Percentiles rank a stretch among this genome's conserved stretches.
Evolutionary conservation across 257 asterid genomes (phyloP).

Genomic region (Ophiorrhiza pumila): DNA sequence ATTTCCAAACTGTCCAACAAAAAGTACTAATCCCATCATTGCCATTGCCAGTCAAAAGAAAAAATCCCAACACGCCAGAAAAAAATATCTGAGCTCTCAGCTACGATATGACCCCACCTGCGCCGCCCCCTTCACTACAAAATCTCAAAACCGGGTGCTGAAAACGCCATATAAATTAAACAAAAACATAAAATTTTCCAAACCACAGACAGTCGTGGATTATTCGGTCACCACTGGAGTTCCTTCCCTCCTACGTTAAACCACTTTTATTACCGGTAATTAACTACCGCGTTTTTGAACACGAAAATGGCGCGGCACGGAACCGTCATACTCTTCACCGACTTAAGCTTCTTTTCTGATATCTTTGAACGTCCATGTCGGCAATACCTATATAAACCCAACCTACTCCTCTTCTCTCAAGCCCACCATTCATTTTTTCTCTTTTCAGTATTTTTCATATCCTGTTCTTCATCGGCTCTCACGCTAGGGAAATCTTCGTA

Average conservation of each 20-base stretch:
- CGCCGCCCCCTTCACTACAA: background rate
- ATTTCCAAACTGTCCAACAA: too few species aligned
- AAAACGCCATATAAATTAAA: background rate
- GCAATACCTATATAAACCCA: constrained; percentile 46
- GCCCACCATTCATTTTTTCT: constrained; percentile 24
- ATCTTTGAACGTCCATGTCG: constrained; percentile 24
- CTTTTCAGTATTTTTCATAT: background rate
- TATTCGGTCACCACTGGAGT: background rate
- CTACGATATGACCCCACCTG: constrained; percentile 3
- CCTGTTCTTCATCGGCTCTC: background rate
- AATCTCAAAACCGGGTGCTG: background rate
- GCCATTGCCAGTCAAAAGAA: too few species aligned
- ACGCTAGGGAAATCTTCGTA: background rate
- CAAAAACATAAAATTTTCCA: background rate
- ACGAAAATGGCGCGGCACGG: constrained; percentile 24
- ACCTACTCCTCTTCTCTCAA: constrained; percentile 4
- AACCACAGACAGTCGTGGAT: background rate
- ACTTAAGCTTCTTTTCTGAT: constrained; percentile 30
- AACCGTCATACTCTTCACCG: constrained; percentile 42
- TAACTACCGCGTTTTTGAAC: background rate
- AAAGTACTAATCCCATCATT: too few species aligned
- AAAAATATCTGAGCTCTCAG: too few species aligned
- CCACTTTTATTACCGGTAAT: background rate
- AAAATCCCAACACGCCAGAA: too few species aligned
- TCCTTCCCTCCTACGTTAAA: background rate